phyloP scores from a whole-genome alignment of 176 grass and related monocot species.

The Musa troglodytarum region DNA sequence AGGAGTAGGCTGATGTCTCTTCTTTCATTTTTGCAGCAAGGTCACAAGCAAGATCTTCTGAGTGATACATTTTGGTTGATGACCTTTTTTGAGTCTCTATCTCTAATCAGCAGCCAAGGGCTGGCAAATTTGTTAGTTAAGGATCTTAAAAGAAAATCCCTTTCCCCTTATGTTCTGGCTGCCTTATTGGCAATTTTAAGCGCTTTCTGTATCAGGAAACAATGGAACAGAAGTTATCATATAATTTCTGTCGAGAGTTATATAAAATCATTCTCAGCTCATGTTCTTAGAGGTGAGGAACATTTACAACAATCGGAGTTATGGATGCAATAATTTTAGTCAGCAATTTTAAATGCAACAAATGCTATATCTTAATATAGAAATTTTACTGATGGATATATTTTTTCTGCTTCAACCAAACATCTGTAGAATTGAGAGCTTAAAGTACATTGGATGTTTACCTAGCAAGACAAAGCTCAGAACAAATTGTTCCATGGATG shows the following conservation, averaged over 20 bases:
- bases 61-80: slow-evolving; percentile 85
- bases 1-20: slow-evolving; percentile 10
- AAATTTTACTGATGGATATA: neutral
- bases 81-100: slow-evolving; percentile 84
- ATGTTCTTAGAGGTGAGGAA: slow-evolving; percentile 82
- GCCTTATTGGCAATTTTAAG: slow-evolving; percentile 57
- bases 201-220: slow-evolving; percentile 65
- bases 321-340: neutral
- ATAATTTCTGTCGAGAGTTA: slow-evolving; percentile 66
- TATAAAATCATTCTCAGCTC: slow-evolving; percentile 79
- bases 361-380: neutral
- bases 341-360: neutral
- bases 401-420: neutral
- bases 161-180: slow-evolving; percentile 43
- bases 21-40: slow-evolving; percentile 67
- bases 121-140: slow-evolving; percentile 49
- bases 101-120: slow-evolving; percentile 69
- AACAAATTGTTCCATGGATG: neutral
- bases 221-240: slow-evolving; percentile 52
- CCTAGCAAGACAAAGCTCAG: neutral
- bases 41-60: slow-evolving; percentile 68
- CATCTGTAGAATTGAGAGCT: neutral
- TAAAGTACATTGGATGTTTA: neutral
- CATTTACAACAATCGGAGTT: neutral
- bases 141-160: slow-evolving; percentile 32